Percentiles rank a stretch among this genome's conserved stretches.
Evolutionary conservation across 2,329 filamentous ascomycete species (phyloP).

Genomic region (Clarireedia homoeocarpa): DNA sequence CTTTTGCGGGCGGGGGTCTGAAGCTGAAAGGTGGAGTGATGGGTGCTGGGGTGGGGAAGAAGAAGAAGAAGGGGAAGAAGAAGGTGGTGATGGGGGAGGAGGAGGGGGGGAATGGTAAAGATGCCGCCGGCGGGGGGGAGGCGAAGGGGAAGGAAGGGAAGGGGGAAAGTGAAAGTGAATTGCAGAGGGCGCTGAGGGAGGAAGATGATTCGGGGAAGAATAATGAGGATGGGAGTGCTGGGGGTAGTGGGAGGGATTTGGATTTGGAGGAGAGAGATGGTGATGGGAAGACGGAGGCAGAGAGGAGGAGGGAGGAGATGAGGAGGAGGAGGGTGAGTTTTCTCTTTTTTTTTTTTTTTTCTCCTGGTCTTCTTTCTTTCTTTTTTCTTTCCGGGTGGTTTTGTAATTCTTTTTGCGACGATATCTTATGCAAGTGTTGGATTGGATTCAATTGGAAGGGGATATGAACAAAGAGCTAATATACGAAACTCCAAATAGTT

Average conservation of each 20-base stretch:
- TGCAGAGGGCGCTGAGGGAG: constrained; percentile 30
- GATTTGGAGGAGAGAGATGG: constrained; percentile 28
- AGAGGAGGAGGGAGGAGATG: constrained; percentile 72
- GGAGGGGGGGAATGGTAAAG: constrained; percentile 58
- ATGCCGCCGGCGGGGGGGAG: constrained; percentile 53
- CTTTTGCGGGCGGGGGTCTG: constrained; percentile 60
- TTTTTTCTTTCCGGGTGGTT: too few relatives aligned
- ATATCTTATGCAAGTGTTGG: too few relatives aligned
- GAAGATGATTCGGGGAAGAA: constrained; percentile 20
- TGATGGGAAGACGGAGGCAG: constrained; percentile 70
- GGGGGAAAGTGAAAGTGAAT: constrained; percentile 33
- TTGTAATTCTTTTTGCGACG: too few relatives aligned
- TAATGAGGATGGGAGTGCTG: not conserved
- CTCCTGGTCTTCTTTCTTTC: not conserved
- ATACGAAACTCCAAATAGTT: constrained; percentile 43
- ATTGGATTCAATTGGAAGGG: too few relatives aligned
- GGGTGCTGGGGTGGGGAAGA: constrained; percentile 57
- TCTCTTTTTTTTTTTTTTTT: not conserved
- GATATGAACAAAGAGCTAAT: not conserved
- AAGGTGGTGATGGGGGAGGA: constrained; percentile 26
- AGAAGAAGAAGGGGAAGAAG: constrained; percentile 40
- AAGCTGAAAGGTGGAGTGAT: constrained; percentile 74
- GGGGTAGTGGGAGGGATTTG: not conserved
- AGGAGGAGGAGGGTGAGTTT: constrained; percentile 67
- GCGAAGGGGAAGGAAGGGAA: constrained; percentile 49